These are phyloP conservation scores for Suillus weaverae DNA, from an alignment of 768 basidiomycete species.

Conservation along the genomic window DNA sequence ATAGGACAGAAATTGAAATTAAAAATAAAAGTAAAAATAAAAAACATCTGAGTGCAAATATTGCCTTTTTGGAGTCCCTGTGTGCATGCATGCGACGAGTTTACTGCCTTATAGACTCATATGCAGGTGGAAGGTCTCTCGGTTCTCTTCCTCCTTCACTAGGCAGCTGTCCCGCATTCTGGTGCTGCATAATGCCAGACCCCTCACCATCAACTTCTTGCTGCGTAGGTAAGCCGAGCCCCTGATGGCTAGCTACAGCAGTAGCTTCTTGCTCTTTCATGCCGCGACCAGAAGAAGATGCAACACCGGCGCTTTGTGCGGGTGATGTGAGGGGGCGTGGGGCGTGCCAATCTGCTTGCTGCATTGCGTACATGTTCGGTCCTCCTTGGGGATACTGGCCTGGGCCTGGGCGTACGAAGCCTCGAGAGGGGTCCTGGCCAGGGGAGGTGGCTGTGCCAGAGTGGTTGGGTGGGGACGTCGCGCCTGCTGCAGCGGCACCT, in stretches of 20 bases:
- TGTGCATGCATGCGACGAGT: not conserved
- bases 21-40: no score
- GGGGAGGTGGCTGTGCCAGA: constrained; percentile 9
- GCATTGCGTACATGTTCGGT: constrained; percentile 14
- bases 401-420: constrained; percentile 1
- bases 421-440: constrained; percentile 7
- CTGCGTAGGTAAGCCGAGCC: not conserved
- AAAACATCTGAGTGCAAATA: no score
- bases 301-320: constrained; percentile 6
- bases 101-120: not conserved
- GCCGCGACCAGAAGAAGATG: not conserved
- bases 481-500: not conserved
- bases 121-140: not conserved
- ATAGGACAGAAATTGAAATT: no score
- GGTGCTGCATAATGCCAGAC: not conserved
- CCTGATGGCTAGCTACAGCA: not conserved
- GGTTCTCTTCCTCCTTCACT: not conserved
- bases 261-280: not conserved
- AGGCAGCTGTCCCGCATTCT: not conserved
- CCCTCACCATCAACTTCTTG: not conserved
- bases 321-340: constrained; percentile 22
- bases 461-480: constrained; percentile 3
- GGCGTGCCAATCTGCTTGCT: constrained; percentile 21
- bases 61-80: not conserved
- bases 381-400: not conserved